phyloP scores from a whole-genome alignment of 768 basidiomycete genomes.

The Tubosaeta sp. region DNA sequence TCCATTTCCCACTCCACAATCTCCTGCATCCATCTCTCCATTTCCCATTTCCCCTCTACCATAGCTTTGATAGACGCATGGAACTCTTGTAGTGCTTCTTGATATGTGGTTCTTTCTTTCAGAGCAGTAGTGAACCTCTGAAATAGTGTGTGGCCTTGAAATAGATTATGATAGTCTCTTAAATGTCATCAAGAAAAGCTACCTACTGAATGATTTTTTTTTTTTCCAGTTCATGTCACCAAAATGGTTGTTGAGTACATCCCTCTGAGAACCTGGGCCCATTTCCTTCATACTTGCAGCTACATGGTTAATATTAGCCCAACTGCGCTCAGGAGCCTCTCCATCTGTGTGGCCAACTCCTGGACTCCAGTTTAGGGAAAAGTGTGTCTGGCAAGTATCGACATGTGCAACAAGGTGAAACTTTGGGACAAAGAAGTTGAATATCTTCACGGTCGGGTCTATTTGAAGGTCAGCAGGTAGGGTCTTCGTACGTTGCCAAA shows the following conservation, averaged over 20 bases:
- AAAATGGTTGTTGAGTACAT: background rate
- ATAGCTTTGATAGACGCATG: too few species aligned
- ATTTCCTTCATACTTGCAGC: background rate
- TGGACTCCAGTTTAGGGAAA: background rate
- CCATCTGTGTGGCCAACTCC: background rate
- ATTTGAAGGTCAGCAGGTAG: background rate
- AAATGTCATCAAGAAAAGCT: too few species aligned
- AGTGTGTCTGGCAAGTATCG: background rate
- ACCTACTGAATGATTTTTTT: too few species aligned
- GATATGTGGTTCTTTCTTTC: too few species aligned
- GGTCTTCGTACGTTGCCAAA: background rate
- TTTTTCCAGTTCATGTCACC: background rate
- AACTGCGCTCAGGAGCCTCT: background rate
- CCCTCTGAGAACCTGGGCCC: too few species aligned
- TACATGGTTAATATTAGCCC: background rate
- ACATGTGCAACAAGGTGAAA: background rate
- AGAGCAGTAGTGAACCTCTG: too few species aligned
- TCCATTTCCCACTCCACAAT: too few species aligned
- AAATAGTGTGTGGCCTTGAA: too few species aligned
- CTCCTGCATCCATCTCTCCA: too few species aligned
- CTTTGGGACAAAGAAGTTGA: background rate
- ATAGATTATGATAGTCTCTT: too few species aligned
- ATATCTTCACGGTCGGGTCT: background rate
- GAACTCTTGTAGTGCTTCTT: too few species aligned
- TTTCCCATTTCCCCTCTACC: too few species aligned